Conservation (phyloP, 2,329 filamentous ascomycete species). For the Hymenoscyphus infarciens region DNA sequence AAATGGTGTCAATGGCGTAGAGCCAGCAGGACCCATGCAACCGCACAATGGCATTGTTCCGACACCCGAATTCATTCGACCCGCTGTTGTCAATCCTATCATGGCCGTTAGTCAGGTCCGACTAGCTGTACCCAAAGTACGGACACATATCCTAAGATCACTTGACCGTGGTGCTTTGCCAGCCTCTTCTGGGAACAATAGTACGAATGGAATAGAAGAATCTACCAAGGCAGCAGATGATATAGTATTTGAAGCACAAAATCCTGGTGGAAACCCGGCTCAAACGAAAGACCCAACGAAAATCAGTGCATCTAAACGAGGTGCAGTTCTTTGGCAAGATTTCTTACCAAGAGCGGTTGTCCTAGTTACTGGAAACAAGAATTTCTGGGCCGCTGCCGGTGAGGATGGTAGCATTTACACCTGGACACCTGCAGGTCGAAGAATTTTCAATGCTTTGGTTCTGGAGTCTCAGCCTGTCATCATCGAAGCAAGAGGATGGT, state of each 20-base stretch:
- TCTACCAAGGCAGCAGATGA: conserved; percentile 64
- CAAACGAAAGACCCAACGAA: conserved; percentile 77
- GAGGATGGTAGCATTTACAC: conserved; percentile 88
- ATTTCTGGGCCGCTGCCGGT: conserved; percentile 89
- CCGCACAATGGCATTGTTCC: conserved; percentile 58
- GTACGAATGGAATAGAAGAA: conserved; percentile 49
- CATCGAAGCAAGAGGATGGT: conserved; percentile 83
- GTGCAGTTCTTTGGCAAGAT: conserved; percentile 85
- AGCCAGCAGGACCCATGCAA: conserved; percentile 66
- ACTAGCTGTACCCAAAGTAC: conserved; percentile 81
- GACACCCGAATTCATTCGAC: conserved; percentile 80
- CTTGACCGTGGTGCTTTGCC: conserved; percentile 62
- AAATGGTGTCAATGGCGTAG: conserved; percentile 73
- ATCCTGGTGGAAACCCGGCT: conserved; percentile 59
- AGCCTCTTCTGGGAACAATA: conserved; percentile 35
- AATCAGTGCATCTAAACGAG: conserved; percentile 76
- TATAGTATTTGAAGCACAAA: conserved; percentile 82
- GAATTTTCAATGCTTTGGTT: conserved; percentile 78
- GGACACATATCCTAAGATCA: conserved; percentile 77
- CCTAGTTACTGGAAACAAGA: conserved; percentile 84
- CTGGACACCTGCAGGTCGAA: conserved; percentile 88
- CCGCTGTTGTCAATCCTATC: conserved; percentile 79
- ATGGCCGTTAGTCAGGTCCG: conserved; percentile 79
- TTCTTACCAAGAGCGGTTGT: conserved; percentile 83
- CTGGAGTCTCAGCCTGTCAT: conserved; percentile 93